Conservation (phyloP, 257 asterid genomes). For the Gentiana macrophylla region DNA sequence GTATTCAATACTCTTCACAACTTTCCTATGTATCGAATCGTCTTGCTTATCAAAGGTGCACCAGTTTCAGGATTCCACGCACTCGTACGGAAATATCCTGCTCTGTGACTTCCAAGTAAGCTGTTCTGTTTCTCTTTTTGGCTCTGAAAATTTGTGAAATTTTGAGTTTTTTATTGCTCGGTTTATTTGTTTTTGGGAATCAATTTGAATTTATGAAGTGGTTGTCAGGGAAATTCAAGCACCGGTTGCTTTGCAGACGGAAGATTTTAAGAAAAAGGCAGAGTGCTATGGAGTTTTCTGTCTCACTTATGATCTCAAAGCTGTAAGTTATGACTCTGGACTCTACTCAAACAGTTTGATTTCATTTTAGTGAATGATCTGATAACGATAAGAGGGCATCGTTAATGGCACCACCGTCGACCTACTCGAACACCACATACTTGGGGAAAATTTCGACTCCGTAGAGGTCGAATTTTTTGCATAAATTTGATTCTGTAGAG, state of each 20-base stretch:
- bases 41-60: constrained; percentile 26
- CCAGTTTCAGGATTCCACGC: constrained; percentile 19
- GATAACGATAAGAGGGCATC: no score
- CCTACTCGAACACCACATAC: no score
- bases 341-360: no score
- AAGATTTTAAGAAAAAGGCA: constrained; percentile 57
- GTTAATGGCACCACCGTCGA: no score
- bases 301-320: constrained; percentile 93
- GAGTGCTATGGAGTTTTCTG: constrained; percentile 93
- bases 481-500: no score
- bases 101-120: constrained; percentile 73
- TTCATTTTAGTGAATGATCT: no score
- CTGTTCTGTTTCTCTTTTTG: neutral
- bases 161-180: neutral
- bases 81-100: constrained; percentile 42
- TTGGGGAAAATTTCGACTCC: no score
- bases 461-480: no score
- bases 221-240: constrained; percentile 61
- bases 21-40: constrained; percentile 40
- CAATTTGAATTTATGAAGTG: constrained; percentile 1
- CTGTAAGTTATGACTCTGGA: constrained; percentile 42
- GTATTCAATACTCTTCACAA: constrained; percentile 33
- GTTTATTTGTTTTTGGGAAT: neutral
- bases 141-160: neutral
- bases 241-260: constrained; percentile 50